A percentile compares a stretch with the other conserved stretches of the same genome.
These are phyloP conservation scores for Teunomyces pallodes DNA, from an alignment of 805 yeast species.

Conservation along the genomic window DNA sequence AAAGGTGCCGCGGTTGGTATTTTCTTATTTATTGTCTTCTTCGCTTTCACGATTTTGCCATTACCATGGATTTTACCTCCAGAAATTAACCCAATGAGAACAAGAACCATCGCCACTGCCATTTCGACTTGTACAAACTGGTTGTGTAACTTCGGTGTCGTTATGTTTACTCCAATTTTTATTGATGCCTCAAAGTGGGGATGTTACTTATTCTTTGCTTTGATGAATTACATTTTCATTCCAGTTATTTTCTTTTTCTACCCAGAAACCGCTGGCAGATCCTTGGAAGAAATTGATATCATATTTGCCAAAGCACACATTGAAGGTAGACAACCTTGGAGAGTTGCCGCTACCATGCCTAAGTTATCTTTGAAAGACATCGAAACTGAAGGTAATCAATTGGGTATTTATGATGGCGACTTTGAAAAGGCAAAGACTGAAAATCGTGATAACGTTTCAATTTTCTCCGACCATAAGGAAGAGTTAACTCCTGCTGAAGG, in stretches of 20 bases:
- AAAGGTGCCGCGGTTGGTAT: constrained; percentile 35
- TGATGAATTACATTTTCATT: constrained; percentile 32
- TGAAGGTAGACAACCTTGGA: constrained; percentile 58
- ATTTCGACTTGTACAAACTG: constrained; percentile 36
- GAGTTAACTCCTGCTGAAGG: constrained; percentile 4
- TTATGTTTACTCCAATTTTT: constrained; percentile 35
- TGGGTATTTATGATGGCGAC: constrained; percentile 51
- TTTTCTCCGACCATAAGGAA: constrained; percentile 13
- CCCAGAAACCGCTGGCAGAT: constrained; percentile 45
- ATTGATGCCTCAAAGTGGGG: constrained; percentile 24
- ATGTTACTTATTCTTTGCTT: constrained; percentile 25
- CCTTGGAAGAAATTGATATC: constrained; percentile 50
- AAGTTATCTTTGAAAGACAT: constrained; percentile 54
- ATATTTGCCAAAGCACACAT: constrained; percentile 60
- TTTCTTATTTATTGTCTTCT: constrained; percentile 29
- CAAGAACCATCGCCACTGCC: constrained; percentile 36
- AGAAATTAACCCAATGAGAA: constrained; percentile 35
- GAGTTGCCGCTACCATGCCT: constrained; percentile 64
- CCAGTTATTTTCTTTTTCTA: constrained; percentile 56
- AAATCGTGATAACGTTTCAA: constrained; percentile 26
- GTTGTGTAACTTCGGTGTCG: constrained; percentile 36
- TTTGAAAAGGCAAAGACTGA: constrained; percentile 38
- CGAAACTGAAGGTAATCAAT: constrained; percentile 55
- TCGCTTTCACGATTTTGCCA: constrained; percentile 32
- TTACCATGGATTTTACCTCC: constrained; percentile 39